Evolutionary conservation across 768 basidiomycete species (phyloP).

Genomic region (Harrya chromipes): DNA sequence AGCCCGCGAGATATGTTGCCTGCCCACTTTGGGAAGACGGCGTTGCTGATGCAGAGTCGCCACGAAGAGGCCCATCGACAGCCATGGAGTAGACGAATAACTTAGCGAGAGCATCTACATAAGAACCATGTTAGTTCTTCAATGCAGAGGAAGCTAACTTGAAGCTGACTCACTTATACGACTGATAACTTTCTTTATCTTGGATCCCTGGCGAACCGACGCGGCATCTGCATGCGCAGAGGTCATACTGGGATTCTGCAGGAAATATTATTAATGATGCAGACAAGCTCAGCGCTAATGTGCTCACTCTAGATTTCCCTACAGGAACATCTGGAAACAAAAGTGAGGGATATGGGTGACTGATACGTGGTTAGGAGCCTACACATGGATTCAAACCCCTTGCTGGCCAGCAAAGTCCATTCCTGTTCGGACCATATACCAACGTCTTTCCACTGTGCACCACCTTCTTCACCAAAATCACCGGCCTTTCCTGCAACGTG

Average conservation of each 20-base stretch:
- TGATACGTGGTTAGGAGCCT: constrained; percentile 9
- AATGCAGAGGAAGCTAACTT: neutral
- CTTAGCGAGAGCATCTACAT: constrained; percentile 71
- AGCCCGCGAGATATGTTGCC: constrained; percentile 71
- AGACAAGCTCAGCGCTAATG: neutral
- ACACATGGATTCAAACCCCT: constrained; percentile 82
- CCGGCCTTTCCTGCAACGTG: constrained; percentile 62
- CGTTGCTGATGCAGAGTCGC: constrained; percentile 49
- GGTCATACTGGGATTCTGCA: constrained; percentile 60
- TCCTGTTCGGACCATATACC: constrained; percentile 87
- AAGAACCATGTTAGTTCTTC: neutral
- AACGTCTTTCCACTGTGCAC: constrained; percentile 71
- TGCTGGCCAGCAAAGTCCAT: constrained; percentile 80
- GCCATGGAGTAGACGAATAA: constrained; percentile 88
- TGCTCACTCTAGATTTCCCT: constrained; percentile 58
- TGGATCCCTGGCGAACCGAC: constrained; percentile 51
- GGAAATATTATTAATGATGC: neutral
- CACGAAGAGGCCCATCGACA: constrained; percentile 66
- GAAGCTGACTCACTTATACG: constrained; percentile 45
- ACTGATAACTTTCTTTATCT: constrained; percentile 69
- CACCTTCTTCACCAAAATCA: constrained; percentile 51
- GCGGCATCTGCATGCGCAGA: constrained; percentile 66
- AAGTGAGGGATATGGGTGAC: constrained; percentile 38
- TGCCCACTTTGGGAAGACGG: constrained; percentile 57
- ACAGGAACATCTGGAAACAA: constrained; percentile 39